Evolutionary conservation across 176 grass and related monocot species (phyloP), one percentile per base, ranked within the genome.

Genomic region (Zizania latifolia): DNA sequence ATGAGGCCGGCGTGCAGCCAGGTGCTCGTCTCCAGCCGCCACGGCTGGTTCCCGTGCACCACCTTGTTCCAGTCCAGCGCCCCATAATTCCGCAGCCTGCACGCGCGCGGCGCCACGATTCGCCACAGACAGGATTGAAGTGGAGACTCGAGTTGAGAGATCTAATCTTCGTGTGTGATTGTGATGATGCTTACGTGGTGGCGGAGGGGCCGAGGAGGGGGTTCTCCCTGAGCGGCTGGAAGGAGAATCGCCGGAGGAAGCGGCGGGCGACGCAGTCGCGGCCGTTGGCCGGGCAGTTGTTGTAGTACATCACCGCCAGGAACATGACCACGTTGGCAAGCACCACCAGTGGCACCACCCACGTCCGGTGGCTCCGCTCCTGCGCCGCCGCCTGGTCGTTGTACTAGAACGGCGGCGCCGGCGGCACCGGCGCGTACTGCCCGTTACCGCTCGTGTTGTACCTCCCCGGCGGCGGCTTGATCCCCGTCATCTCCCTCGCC

Each of bases 1-100:
- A 97, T 70, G 29, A 97, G 75, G 67, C 90, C 94, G 40, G 90
- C 91, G 81, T 93, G 91, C 72, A 92, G 86, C 90, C 94, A 93
- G 28, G 87, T 91, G 72, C 65, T 72, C 26, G 78, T 84, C 77
- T 93, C 86, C 8, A 93, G 88, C 60, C 92, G 82, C 92, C 92
- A 96, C n/a, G 77, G 89, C 67, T 96, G 29, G 66, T 72, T 32
- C 51, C 68, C 72, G 76, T 89, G 74, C 39, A 93, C 93, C 23
- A 93, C 77, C 78, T 81, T 87, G 58, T 85, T 6, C 88, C 90
- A 89, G 64, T 91, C 80, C 1, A 97, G 84, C 8, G 56, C 91
- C 32, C 90, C 94, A 56, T 92, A 83, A 4, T 79, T 93, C 64
- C 45, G 35, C 81, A 97, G 81, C 61, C 94, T 93, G 85, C 41